phyloP scores from a whole-genome alignment of 2,329 filamentous ascomycete genomes.

The Aspergillus puulaauensis region DNA sequence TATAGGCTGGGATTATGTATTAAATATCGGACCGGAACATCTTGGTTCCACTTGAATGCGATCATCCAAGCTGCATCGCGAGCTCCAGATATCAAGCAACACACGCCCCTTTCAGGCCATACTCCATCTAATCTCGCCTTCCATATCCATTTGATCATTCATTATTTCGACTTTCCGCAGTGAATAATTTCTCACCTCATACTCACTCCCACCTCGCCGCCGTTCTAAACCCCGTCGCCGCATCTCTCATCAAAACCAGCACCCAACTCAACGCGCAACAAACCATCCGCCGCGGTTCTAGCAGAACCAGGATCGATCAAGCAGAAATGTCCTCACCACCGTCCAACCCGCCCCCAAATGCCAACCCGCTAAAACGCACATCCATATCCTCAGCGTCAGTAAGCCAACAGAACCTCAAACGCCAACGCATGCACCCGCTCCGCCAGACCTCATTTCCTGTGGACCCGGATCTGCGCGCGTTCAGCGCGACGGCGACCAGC shows the following conservation, averaged over 20 bases:
- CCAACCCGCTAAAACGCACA: conserved; percentile 41
- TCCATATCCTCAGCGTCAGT: conserved; percentile 38
- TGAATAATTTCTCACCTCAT: neutral
- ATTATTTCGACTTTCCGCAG: neutral
- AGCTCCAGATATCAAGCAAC: neutral
- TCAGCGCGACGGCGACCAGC: conserved; percentile 28
- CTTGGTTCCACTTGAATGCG: conserved; percentile 3
- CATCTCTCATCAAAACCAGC: neutral
- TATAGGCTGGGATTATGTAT: no score
- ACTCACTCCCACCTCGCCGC: neutral
- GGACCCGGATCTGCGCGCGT: conserved; percentile 30
- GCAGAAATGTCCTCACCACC: conserved; percentile 40
- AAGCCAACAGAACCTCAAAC: conserved; percentile 32
- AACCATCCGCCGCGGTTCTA: neutral
- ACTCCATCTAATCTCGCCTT: neutral
- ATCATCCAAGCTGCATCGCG: conserved; percentile 1
- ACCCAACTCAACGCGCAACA: neutral
- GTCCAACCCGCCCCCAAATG: conserved; percentile 13
- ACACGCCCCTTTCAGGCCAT: neutral
- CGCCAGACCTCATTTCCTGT: conserved; percentile 48
- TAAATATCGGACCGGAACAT: conserved; percentile 5
- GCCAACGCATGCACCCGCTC: conserved; percentile 45
- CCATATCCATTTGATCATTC: neutral
- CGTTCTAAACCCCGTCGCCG: neutral
- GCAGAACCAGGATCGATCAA: neutral